Base-by-base conservation (phyloP, 495 filamentous ascomycete genomes). In the Thermothielavioides terrestris region DNA sequence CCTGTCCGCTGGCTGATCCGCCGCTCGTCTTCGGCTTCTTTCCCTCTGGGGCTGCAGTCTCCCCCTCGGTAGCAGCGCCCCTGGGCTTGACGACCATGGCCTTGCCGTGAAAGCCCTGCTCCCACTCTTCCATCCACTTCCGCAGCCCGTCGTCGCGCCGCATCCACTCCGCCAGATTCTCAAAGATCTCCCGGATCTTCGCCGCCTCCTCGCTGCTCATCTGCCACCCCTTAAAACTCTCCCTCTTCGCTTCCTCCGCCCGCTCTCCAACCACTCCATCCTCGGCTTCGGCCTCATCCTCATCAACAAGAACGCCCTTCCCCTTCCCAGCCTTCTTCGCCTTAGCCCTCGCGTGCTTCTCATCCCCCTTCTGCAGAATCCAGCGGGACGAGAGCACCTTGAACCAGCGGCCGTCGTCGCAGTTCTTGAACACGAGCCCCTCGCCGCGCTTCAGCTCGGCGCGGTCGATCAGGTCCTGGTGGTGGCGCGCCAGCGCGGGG, bases 361-460 rank as follows among this genome's bases (percentile, higher is more conserved):
- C 52, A 30, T 55, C 55, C 1, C 50, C 58, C 3, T 43, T 28
- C 12, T 52, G 35, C 3, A 46, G 4, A 23, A 62, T 46, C 50
- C 54, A 63, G 9, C 26, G n/a, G 15, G 3, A 38, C 7, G 53
- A 58, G 9, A 61, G 34, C 1, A 59, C 61, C 53, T 68, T 66
- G 53, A 65, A 68, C 50, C 55, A 62, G 1, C 61, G 44, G 0
- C 54, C 57, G n/a, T 65, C 61, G 0, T 4, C 10, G n/a, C 31
- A 42, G 21, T 51, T 57, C 53, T 65, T 66, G 56, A 55, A 68
- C 3, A 68, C 61, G 2, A 65, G 9, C 6, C 63, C 63, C 43
- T 68, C 57, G 6, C 52, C 44, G 1, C n/a, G 0, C 9, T 23
- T 50, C 15, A 15, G 15, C 15, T 63, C 53, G 10, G 65, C 63